Base-by-base conservation (phyloP, 371 early-diverging fungal species). In the Smittium mucronatum region DNA sequence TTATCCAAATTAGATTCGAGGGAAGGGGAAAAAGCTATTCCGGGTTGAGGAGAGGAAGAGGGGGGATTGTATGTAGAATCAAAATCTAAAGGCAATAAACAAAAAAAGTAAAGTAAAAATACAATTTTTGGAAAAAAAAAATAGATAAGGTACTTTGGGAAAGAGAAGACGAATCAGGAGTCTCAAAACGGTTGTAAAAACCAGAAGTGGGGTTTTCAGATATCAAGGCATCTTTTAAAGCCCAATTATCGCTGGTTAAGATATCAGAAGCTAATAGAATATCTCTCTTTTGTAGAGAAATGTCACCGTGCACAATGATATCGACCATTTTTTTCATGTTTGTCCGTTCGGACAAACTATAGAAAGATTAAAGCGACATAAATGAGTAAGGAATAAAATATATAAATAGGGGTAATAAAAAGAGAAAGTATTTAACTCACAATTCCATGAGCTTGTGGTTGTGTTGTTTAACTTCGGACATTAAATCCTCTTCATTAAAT, bases 201-300 rank as follows among this genome's bases (percentile, higher is more conserved):
- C 21, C 21, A 47, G 73, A 68, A 11, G 67, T 21, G 1, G 73
- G 65, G 30, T 73, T 73, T 1, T 69, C 69, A 5, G 73, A 70
- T 25, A 86, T 72, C 1, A 87, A 71, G 0, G 88, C 87, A 68
- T 95, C 95, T 69, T 87, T 86, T 67, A 95, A 84, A 17, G 87
- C 83, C 78, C 86, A 85, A 36, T 90, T 86, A 76, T 94, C 93
- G 76, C 93, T 91, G 25, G 90, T 86, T 31, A 94, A 78, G 58
- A 95, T 83, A 71, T 95, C 96, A 70, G 89, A 85, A 11, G 93
- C 91, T 32, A 92, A 76, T 69, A 88, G 88, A 1, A 94, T 92
- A 71, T 90, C 88, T 73, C 92, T 87, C 68, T 72, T 34, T 47
- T 70, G 69, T 36, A 69, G 65, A 70, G 70, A 73, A 60, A 76